Conservation (phyloP, 2,329 filamentous ascomycete genomes). For the Didymella segeticola region DNA sequence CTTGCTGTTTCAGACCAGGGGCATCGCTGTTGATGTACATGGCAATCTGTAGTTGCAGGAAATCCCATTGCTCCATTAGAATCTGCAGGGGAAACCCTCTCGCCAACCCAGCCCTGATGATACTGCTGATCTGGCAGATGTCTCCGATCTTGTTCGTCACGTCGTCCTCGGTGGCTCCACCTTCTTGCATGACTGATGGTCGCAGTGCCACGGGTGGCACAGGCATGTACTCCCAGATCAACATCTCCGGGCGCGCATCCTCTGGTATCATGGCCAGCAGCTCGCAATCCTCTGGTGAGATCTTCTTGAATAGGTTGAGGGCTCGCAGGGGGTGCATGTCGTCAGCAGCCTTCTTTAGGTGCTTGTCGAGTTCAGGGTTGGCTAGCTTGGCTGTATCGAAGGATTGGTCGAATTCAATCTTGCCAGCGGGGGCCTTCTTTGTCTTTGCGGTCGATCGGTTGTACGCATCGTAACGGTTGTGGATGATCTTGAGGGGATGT, state of each 20-base stretch:
- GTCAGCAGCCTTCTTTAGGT: slow-evolving; percentile 89
- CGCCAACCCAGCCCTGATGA: slow-evolving; percentile 81
- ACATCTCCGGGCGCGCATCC: slow-evolving; percentile 92
- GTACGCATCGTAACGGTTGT: slow-evolving; percentile 89
- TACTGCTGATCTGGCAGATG: slow-evolving; percentile 89
- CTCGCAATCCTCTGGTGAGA: slow-evolving; percentile 86
- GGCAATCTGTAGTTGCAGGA: slow-evolving; percentile 90
- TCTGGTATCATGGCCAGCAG: slow-evolving; percentile 85
- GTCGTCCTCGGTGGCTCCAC: slow-evolving; percentile 93
- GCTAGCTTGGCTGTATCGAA: slow-evolving; percentile 79
- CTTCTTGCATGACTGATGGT: slow-evolving; percentile 92
- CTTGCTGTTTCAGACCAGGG: slow-evolving; percentile 86
- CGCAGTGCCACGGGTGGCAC: slow-evolving; percentile 93
- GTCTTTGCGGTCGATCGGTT: slow-evolving; percentile 87
- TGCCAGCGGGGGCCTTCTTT: slow-evolving; percentile 82
- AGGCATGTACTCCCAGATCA: slow-evolving; percentile 95
- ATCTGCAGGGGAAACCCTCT: slow-evolving; percentile 86
- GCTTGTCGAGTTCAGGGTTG: slow-evolving; percentile 85
- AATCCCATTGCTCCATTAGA: slow-evolving; percentile 99
- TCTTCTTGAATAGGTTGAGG: slow-evolving; percentile 88
- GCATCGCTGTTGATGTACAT: slow-evolving; percentile 99
- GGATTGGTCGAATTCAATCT: slow-evolving; percentile 83
- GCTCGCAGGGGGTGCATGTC: slow-evolving; percentile 90
- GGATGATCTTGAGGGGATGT: slow-evolving; percentile 86
- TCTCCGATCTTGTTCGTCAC: slow-evolving; percentile 96